phyloP scores from a whole-genome alignment of 108 stramenopile genomes.

The Fragilaria crotonensis region DNA sequence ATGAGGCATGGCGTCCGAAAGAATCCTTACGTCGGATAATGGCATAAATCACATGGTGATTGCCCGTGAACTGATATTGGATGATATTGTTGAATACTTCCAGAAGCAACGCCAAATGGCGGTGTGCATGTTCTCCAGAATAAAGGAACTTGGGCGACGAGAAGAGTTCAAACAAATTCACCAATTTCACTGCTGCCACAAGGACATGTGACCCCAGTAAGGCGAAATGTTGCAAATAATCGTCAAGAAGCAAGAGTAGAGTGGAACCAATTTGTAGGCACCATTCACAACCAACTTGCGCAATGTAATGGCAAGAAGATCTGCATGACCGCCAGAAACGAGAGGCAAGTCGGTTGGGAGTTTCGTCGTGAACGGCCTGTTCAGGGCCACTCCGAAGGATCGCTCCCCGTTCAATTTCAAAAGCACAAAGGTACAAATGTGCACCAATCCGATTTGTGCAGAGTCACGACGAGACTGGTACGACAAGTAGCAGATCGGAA shows the following conservation, averaged over 20 bases:
- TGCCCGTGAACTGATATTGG: conserved; percentile 98
- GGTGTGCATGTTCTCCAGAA: conserved; percentile 82
- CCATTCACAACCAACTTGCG: conserved; percentile 95
- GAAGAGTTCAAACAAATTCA: conserved; percentile 93
- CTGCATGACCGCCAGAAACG: conserved; percentile 88
- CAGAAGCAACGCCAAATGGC: conserved; percentile 83
- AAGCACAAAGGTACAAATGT: conserved; percentile 94
- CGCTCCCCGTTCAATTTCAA: conserved; percentile 93
- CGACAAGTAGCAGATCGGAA: conserved; percentile 92
- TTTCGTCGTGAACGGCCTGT: conserved; percentile 78
- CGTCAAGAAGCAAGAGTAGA: conserved; percentile 95
- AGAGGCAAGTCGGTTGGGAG: conserved; percentile 82
- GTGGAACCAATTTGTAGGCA: conserved; percentile 71
- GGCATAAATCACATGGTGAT: conserved; percentile 95
- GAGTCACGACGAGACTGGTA: conserved; percentile 84
- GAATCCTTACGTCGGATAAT: conserved; percentile 85
- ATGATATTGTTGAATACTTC: conserved; percentile 98
- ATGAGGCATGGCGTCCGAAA: conserved; percentile 68
- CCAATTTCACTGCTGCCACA: conserved; percentile 89
- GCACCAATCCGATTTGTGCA: conserved; percentile 85
- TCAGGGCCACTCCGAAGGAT: conserved; percentile 90
- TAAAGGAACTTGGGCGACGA: conserved; percentile 86
- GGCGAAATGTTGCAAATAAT: conserved; percentile 94
- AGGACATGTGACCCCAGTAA: conserved; percentile 83
- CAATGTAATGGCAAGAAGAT: conserved; percentile 88